Evolutionary conservation across 805 yeast species (phyloP), one percentile per base, ranked within the genome.

Genomic region (Sugiyamaella valdiviana): DNA sequence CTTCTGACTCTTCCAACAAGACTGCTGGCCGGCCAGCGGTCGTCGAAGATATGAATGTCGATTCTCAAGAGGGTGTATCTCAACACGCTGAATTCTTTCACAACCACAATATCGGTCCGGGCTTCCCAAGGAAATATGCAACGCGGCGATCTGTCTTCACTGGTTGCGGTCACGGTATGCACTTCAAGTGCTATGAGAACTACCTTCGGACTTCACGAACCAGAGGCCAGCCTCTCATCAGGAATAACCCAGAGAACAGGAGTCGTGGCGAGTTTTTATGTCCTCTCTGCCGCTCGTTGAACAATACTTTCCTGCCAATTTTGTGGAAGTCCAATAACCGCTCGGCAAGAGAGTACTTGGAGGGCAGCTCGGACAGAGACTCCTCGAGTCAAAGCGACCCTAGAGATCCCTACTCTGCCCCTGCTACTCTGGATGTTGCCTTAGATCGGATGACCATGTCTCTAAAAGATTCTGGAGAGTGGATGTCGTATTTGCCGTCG

Each of bases 131-230:
- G 7, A 45, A 36, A 10, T 22, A 52, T 3, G 59, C 51, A 14
- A 52, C 54, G 26, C 51, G 42, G 32, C 50, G 46, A 38, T 53
- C 53, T 49, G 66, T 84, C 1, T 71, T 83, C 2, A 76, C 80
- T 51, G 83, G 95, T 45, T 91, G 99, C 69, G 95, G 96, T 1
- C 99, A 91, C 66, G 95, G 95, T 1, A 83, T 91, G 82, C 99
- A 91, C 64, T 79, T 77, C 52, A 72, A 77, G 15, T 91, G 99
- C 62, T 83, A 82, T 58, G 15, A 26, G 29, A 79, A 80, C 50
- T 85, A 80, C 59, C 64, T 83, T n/a, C 45, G 48, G 21, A 75
- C 82, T n/a, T 72, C 75, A 39, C 69, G 77, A 45, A 65, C 73
- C 5, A 74, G 82, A 14, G 79, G 77, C 56, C 78, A 75, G 15